Evolutionary conservation across 441 rosid species (phyloP).

Genomic region (Euphorbia schlechtendalii): DNA sequence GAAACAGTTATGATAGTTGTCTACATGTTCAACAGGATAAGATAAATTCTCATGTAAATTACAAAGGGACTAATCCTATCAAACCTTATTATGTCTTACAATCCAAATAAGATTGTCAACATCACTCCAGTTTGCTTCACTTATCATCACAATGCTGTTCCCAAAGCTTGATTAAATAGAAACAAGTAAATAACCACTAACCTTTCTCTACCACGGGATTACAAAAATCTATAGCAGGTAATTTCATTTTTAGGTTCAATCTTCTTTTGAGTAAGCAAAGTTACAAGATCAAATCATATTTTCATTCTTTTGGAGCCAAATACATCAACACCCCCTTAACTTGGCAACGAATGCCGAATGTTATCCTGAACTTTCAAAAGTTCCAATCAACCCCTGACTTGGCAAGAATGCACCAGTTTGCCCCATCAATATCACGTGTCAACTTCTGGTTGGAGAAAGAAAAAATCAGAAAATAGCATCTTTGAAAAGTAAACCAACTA

Average conservation of each 20-base stretch:
- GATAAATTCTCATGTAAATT: neutral
- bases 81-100: neutral
- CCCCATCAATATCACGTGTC: no score
- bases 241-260: neutral
- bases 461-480: no score
- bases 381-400: no score
- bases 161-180: neutral
- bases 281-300: neutral
- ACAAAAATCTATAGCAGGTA: neutral
- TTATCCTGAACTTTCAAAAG: no score
- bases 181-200: neutral
- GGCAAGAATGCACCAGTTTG: no score
- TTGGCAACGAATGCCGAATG: no score
- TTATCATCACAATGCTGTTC: neutral
- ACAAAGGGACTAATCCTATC: neutral
- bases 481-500: no score
- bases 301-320: neutral
- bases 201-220: neutral
- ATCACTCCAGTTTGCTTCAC: neutral
- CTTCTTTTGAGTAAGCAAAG: neutral
- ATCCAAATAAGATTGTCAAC: neutral
- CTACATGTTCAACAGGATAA: neutral
- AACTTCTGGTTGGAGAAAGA: no score
- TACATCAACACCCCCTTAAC: no score
- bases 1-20: neutral